Evolutionary conservation across 768 basidiomycete species (phyloP).

Genomic region (Kwoniella dendrophila): DNA sequence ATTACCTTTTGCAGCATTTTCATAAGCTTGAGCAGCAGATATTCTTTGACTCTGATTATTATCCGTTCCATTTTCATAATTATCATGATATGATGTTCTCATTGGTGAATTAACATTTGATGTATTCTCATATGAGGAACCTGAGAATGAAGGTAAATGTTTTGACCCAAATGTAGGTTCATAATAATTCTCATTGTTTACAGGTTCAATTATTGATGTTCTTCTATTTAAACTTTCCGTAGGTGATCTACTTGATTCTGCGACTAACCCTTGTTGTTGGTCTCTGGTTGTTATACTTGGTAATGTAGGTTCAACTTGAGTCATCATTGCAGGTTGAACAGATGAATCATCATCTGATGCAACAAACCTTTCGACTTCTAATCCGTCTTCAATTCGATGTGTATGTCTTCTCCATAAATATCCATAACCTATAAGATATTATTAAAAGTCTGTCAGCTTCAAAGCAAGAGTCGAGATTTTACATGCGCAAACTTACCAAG

Average conservation of each 20-base stretch:
- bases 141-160: conserved; percentile 12
- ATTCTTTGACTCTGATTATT: neutral
- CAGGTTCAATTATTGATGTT: conserved; percentile 34
- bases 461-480: neutral
- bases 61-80: neutral
- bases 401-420: conserved; percentile 51
- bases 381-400: conserved; percentile 53
- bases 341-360: conserved; percentile 44
- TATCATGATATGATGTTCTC: neutral
- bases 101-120: conserved; percentile 4
- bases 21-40: conserved; percentile 26
- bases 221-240: conserved; percentile 13
- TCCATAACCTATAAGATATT: conserved; percentile 42
- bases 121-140: conserved; percentile 1
- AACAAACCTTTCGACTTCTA: conserved; percentile 45
- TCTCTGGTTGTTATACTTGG: conserved; percentile 9
- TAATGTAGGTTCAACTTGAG: conserved; percentile 27
- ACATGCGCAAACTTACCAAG: conserved; percentile 30
- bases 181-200: conserved; percentile 26
- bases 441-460: neutral
- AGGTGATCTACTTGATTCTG: neutral
- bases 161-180: conserved; percentile 20
- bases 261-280: neutral
- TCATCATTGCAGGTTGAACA: conserved; percentile 41
- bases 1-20: conserved; percentile 24